Conservation (phyloP, 2,329 filamentous ascomycete species). For the Ambrosiella xylebori region DNA sequence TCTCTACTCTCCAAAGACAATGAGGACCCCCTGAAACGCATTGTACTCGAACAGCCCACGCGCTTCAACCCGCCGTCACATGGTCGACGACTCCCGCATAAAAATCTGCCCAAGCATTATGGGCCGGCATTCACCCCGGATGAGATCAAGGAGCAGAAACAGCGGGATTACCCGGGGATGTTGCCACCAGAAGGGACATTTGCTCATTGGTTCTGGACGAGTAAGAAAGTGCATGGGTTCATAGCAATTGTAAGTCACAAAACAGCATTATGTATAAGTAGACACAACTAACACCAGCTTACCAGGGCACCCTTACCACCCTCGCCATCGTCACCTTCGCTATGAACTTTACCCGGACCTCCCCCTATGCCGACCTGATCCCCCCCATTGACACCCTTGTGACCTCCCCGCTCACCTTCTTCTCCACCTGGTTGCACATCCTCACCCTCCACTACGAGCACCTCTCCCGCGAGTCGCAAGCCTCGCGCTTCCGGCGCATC, state of each 20-base stretch:
- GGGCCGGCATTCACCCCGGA: slow-evolving; percentile 52
- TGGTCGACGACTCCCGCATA: slow-evolving; percentile 46
- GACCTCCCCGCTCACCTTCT: slow-evolving; percentile 50
- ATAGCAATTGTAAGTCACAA: slow-evolving; percentile 58
- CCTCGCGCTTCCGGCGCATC: slow-evolving; percentile 53
- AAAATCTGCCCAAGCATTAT: slow-evolving; percentile 47
- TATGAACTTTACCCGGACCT: slow-evolving; percentile 61
- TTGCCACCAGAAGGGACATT: slow-evolving; percentile 72
- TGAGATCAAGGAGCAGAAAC: slow-evolving; percentile 48
- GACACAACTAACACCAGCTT: background rate
- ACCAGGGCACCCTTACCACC: slow-evolving; percentile 45
- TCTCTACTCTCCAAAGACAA: slow-evolving; percentile 3
- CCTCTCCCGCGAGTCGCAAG: slow-evolving; percentile 47
- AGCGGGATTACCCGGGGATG: slow-evolving; percentile 69
- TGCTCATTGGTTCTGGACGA: slow-evolving; percentile 71
- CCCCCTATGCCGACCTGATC: slow-evolving; percentile 63
- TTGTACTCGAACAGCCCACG: slow-evolving; percentile 69
- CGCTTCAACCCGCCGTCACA: slow-evolving; percentile 90
- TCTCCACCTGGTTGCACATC: slow-evolving; percentile 50
- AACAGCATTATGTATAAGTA: background rate
- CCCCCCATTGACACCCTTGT: slow-evolving; percentile 53
- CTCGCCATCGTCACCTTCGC: slow-evolving; percentile 59
- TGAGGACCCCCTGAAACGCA: slow-evolving; percentile 31
- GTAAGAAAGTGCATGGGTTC: slow-evolving; percentile 55
- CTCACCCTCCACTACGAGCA: slow-evolving; percentile 61